Evolutionary conservation across 495 filamentous ascomycete species (phyloP), one percentile per base, ranked within the genome.

Genomic region (Letharia columbiana): DNA sequence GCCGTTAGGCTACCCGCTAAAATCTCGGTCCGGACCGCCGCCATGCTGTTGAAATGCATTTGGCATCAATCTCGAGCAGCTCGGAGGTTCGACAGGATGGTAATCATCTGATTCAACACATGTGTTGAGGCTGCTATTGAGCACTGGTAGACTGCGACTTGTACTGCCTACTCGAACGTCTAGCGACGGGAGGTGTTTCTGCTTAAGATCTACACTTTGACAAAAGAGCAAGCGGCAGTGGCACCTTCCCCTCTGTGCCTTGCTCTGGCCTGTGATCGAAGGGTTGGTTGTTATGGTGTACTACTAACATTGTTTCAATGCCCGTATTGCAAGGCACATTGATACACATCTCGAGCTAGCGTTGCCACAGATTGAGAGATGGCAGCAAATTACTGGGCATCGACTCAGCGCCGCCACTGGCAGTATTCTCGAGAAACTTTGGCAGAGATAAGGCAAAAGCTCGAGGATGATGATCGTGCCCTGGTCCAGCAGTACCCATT

Each of bases 371-470:
- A 33, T 41, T 59, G 52, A 40, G 67, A 56, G 54, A 98, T 98
- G 94, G 92, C 94, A 62, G 90, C 93, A 71, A 97, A 94, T 76
- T 98, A 90, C 77, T 98, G 95, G 94, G 89, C 88, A 64, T 97
- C 93, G 60, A 92, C 91, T 20, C 94, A 98, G 77, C 84, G 88
- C 63, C 85, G 83, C 69, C 83, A 90, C 77, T 98, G 95, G 95
- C 87, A 91, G 66, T 97, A 94, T 78, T 85, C 92, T 50, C 86
- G 89, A 69, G 85, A 88, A 69, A 85, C 88, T 69, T 80, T 98
- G 58, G 83, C 85, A 15, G 83, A 87, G 50, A 82, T 89, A 72
- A 86, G 94, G 63, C 81, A 86, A 66, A 79, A 82, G 67, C 83
- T 96, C 20, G 89, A 89, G 72, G 84, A 89, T 63, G 83, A 85